Conservation (phyloP, 441 rosid species). For the Adansonia grandidieri region DNA sequence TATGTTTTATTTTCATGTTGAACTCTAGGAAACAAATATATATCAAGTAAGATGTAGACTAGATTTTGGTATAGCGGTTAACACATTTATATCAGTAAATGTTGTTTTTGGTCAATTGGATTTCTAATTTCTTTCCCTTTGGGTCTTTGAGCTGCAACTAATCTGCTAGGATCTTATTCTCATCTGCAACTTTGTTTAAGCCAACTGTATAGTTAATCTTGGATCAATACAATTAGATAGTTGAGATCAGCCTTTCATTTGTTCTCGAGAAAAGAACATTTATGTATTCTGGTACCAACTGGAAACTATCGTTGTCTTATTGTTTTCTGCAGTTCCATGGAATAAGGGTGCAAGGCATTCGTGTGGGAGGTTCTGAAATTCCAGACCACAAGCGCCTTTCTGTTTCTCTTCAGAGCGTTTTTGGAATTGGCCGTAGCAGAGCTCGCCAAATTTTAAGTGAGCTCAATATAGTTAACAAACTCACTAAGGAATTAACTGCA, state of each 20-base stretch:
- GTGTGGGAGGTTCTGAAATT: constrained; percentile 32
- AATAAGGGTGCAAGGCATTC: constrained; percentile 27
- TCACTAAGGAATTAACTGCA: constrained; percentile 29
- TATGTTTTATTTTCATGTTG: neutral
- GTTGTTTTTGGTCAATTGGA: neutral
- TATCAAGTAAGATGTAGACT: neutral
- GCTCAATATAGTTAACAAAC: constrained; percentile 30
- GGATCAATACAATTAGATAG: neutral
- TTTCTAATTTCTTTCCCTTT: neutral
- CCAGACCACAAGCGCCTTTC: constrained; percentile 31
- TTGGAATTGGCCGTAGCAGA: constrained; percentile 26
- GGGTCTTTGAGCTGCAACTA: neutral
- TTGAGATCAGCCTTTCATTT: constrained; percentile 4
- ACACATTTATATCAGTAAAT: neutral
- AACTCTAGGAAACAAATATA: neutral
- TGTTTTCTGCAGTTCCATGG: constrained; percentile 27
- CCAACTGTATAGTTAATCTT: neutral
- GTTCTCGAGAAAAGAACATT: neutral
- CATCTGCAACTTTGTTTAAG: neutral
- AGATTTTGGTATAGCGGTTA: neutral
- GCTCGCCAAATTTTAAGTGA: constrained; percentile 28
- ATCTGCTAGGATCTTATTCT: neutral
- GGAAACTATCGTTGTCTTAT: neutral
- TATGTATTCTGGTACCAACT: neutral
- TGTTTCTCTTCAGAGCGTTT: constrained; percentile 20